Evolutionary conservation across 345 rosid species (phyloP).

Genomic region (Psidium guajava): DNA sequence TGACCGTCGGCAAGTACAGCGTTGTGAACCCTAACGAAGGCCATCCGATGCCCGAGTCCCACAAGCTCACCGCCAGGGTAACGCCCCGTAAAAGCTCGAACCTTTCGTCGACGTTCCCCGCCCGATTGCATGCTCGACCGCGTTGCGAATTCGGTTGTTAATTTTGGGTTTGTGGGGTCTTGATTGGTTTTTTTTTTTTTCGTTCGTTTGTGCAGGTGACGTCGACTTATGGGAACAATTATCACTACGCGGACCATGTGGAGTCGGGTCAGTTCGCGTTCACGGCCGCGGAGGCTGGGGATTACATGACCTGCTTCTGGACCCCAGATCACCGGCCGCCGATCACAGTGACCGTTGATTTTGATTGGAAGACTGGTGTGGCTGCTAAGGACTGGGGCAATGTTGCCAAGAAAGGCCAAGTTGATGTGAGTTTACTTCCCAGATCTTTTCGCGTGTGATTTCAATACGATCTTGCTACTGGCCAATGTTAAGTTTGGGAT

Average conservation of each 20-base stretch:
- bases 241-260: conserved; percentile 59
- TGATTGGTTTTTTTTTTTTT: background rate
- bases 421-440: conserved; percentile 45
- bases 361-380: conserved; percentile 85
- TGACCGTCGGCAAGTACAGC: conserved; percentile 88
- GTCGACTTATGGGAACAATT: conserved; percentile 64
- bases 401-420: conserved; percentile 86
- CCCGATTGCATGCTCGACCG: background rate
- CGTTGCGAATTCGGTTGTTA: background rate
- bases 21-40: conserved; percentile 58
- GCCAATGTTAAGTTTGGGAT: background rate
- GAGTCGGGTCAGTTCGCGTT: conserved; percentile 80
- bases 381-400: conserved; percentile 71
- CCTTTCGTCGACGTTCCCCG: background rate
- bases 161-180: background rate
- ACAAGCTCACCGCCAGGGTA: conserved; percentile 74
- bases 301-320: conserved; percentile 74
- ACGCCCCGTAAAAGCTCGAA: background rate
- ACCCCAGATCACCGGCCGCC: conserved; percentile 54
- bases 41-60: conserved; percentile 63
- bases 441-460: background rate
- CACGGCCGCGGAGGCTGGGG: conserved; percentile 74
- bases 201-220: conserved; percentile 40
- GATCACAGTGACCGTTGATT: conserved; percentile 49
- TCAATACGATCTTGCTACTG: background rate